phyloP scores from a whole-genome alignment of 805 yeast species.

The Yamadazyma laniorum region DNA sequence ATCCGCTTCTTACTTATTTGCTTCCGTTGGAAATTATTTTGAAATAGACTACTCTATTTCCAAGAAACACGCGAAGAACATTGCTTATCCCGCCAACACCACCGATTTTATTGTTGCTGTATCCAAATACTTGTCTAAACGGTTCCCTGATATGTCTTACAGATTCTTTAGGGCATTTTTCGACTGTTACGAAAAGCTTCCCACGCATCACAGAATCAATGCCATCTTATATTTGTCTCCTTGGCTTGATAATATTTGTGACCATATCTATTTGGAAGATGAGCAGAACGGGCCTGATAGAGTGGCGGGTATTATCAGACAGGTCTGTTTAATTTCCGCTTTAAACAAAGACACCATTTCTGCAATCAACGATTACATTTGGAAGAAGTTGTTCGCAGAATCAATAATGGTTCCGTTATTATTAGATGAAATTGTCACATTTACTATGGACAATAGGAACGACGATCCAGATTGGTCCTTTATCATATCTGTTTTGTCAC shows the following conservation, averaged over 20 bases:
- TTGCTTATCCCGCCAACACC: conserved; percentile 67
- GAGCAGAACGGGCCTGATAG: conserved; percentile 60
- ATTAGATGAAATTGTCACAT: conserved; percentile 71
- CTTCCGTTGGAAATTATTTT: conserved; percentile 60
- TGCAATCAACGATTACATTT: conserved; percentile 56
- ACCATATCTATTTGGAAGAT: conserved; percentile 52
- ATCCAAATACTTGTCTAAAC: conserved; percentile 54
- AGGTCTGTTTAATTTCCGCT: conserved; percentile 58
- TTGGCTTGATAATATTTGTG: conserved; percentile 70
- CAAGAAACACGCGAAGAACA: conserved; percentile 53
- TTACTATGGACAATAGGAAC: conserved; percentile 74
- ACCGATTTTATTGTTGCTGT: conserved; percentile 58
- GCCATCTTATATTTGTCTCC: conserved; percentile 59
- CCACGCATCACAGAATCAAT: conserved; percentile 33
- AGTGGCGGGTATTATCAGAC: conserved; percentile 59
- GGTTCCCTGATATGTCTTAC: conserved; percentile 58
- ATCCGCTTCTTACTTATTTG: conserved; percentile 61
- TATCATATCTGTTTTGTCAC: conserved; percentile 62
- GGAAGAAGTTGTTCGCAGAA: conserved; percentile 66
- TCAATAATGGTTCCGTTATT: conserved; percentile 55
- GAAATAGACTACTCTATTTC: conserved; percentile 58
- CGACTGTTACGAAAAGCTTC: conserved; percentile 40
- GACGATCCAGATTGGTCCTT: conserved; percentile 69
- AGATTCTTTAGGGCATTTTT: conserved; percentile 56
- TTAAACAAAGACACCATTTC: conserved; percentile 47